Percentiles rank a stretch among this genome's conserved stretches.
phyloP scores from a whole-genome alignment of 148 eudicot genomes.

The Pharnaceum exiguum region DNA sequence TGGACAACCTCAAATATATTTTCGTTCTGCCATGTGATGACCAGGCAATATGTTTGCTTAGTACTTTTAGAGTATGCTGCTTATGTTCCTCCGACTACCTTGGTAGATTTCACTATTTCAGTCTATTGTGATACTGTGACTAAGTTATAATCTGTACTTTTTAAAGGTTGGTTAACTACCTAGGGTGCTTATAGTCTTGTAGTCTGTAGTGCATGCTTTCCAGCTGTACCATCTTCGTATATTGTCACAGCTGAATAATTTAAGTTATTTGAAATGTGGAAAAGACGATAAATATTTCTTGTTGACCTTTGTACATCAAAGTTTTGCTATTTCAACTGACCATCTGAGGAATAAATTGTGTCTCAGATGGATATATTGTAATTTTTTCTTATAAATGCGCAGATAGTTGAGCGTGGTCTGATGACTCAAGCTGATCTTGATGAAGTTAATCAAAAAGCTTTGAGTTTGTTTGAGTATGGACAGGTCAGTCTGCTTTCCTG shows the following conservation, averaged over 20 bases:
- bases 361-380: not conserved
- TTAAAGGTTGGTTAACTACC: no score
- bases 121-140: no score
- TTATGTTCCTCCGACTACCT: no score
- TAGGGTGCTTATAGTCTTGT: no score
- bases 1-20: no score
- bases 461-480: conserved; percentile 82
- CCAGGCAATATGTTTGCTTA: no score
- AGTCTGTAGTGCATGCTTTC: no score
- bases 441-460: conserved; percentile 75
- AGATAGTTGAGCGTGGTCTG: conserved; percentile 73
- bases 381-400: conserved; percentile 4
- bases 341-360: not conserved
- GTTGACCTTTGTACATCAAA: not conserved
- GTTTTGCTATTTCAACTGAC: not conserved
- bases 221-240: not conserved
- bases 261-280: not conserved
- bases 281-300: not conserved
- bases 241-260: not conserved
- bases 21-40: no score
- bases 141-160: no score
- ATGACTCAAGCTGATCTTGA: conserved; percentile 83
- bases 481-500: conserved; percentile 44
- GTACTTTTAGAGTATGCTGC: no score
- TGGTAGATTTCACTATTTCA: no score